Evolutionary conservation across 106 monocot genomes (phyloP).

Genomic region (Alisma plantagoaquatica): DNA sequence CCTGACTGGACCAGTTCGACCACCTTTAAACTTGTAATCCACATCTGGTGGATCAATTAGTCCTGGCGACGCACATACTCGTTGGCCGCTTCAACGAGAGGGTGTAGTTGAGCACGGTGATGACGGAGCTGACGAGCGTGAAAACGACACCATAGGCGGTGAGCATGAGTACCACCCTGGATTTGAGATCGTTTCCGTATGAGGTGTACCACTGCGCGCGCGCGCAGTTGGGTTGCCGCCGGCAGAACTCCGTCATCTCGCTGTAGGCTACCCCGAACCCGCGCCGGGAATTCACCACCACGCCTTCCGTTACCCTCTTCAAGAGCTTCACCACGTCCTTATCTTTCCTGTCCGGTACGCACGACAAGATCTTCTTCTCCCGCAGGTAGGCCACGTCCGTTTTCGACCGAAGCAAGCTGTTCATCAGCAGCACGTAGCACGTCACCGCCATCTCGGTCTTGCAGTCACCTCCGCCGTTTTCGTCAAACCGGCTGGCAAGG

Average conservation of each 20-base stretch:
- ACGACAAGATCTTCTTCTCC: slow-evolving; percentile 38
- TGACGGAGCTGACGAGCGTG: neutral
- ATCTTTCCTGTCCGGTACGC: slow-evolving; percentile 63
- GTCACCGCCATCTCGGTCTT: slow-evolving; percentile 50
- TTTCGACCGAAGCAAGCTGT: slow-evolving; percentile 63
- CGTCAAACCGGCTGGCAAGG: too few relatives aligned
- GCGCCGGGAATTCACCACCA: slow-evolving; percentile 42
- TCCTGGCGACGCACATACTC: too few relatives aligned
- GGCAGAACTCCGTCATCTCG: slow-evolving; percentile 36
- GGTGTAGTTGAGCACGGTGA: neutral
- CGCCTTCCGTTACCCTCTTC: slow-evolving; percentile 49
- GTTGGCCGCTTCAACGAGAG: too few relatives aligned
- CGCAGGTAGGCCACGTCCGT: slow-evolving; percentile 54
- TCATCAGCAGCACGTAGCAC: slow-evolving; percentile 87
- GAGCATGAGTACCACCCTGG: neutral
- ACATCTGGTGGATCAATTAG: too few relatives aligned
- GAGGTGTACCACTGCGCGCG: slow-evolving; percentile 15
- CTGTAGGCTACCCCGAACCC: slow-evolving; percentile 34
- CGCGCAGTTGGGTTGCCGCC: slow-evolving; percentile 53
- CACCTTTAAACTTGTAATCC: too few relatives aligned
- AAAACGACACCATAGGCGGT: neutral
- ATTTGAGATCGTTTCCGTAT: neutral
- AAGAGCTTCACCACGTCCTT: slow-evolving; percentile 74
- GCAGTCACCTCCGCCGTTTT: slow-evolving; percentile 39
- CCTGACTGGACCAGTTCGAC: too few relatives aligned